Conservation (phyloP, 371 early-diverging fungal genomes). For the Syncephalastrum contaminatum region DNA sequence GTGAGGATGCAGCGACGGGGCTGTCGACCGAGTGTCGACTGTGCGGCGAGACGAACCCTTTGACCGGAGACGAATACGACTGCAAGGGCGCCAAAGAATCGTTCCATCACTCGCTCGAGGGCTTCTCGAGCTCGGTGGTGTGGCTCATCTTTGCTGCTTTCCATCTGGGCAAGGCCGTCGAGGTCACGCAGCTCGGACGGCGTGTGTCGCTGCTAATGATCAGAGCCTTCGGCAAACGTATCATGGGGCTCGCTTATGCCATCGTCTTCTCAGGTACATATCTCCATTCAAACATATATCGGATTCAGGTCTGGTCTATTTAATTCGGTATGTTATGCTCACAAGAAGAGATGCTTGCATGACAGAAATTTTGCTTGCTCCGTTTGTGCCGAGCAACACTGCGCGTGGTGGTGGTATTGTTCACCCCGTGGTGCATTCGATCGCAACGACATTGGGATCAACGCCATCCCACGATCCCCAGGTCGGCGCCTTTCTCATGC, state of each 20-base stretch:
- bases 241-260: conserved; percentile 61
- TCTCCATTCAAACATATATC: no score
- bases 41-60: conserved; percentile 42
- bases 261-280: conserved; percentile 49
- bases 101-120: conserved; percentile 55
- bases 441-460: conserved; percentile 53
- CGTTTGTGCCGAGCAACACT: conserved; percentile 73
- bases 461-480: conserved; percentile 31
- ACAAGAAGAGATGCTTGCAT: conserved; percentile 3
- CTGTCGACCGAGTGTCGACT: conserved; percentile 49
- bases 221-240: conserved; percentile 50
- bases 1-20: conserved; percentile 48
- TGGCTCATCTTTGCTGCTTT: conserved; percentile 76
- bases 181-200: conserved; percentile 58
- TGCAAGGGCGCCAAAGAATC: conserved; percentile 57
- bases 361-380: conserved; percentile 60
- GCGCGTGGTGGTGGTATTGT: conserved; percentile 78
- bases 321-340: no score
- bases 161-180: conserved; percentile 67
- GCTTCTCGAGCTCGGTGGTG: conserved; percentile 61
- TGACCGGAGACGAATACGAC: conserved; percentile 31
- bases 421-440: conserved; percentile 65
- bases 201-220: conserved; percentile 59
- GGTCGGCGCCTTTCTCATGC: conserved; percentile 49
- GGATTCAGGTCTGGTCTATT: no score